phyloP scores from a whole-genome alignment of 352 stramenopile genomes.

The Peronosclerospora sorghi region DNA sequence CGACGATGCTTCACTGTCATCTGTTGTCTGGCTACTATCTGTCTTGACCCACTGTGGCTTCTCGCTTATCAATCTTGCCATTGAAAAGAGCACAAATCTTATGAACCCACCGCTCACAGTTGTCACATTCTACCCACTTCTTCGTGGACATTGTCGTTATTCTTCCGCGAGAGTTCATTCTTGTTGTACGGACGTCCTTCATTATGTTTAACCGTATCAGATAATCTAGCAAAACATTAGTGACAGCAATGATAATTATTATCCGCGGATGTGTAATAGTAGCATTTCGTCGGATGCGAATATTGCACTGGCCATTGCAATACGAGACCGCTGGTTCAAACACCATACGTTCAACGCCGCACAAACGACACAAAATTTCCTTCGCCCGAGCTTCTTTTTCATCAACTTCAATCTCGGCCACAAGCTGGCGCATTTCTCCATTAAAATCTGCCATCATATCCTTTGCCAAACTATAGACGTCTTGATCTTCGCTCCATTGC shows the following conservation, averaged over 20 bases:
- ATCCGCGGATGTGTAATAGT: conserved; percentile 71
- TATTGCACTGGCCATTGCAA: conserved; percentile 85
- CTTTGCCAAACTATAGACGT: conserved; percentile 76
- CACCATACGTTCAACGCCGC: conserved; percentile 74
- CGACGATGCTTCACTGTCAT: conserved; percentile 14
- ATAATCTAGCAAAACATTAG: conserved; percentile 44
- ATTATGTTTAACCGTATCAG: conserved; percentile 54
- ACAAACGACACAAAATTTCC: conserved; percentile 70
- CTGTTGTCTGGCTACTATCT: conserved; percentile 20
- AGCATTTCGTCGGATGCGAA: conserved; percentile 81
- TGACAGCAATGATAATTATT: conserved; percentile 86
- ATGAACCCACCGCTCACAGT: conserved; percentile 98
- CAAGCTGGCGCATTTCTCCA: conserved; percentile 60
- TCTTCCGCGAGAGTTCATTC: conserved; percentile 60
- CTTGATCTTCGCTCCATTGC: conserved; percentile 71
- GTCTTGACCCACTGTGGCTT: conserved; percentile 63
- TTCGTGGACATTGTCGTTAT: conserved; percentile 87
- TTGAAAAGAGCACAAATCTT: conserved; percentile 99
- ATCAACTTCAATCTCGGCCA: conserved; percentile 53
- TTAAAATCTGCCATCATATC: conserved; percentile 83
- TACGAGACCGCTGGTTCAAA: conserved; percentile 80
- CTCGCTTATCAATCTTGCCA: conserved; percentile 91
- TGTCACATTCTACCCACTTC: conserved; percentile 98
- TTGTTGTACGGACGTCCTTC: conserved; percentile 72
- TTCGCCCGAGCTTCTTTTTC: conserved; percentile 49